Percentiles rank a stretch among this genome's conserved stretches.
Conservation (phyloP, 2,329 filamentous ascomycete species). For the Stagonosporopsis cucurbitacearum region DNA sequence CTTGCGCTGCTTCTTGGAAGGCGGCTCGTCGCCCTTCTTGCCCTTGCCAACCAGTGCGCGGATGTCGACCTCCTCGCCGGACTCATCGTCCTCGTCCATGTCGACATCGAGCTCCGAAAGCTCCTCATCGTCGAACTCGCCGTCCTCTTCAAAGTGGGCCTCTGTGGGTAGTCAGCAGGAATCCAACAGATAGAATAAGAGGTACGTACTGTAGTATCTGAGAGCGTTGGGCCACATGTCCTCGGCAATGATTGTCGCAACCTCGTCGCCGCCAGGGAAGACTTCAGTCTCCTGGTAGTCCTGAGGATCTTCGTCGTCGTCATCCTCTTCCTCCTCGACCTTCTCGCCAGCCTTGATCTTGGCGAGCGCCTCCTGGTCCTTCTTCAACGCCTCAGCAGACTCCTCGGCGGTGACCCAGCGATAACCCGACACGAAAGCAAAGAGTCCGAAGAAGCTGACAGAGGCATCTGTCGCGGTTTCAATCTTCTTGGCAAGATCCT, state of each 20-base stretch:
- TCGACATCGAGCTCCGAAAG: constrained; percentile 73
- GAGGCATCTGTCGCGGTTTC: constrained; percentile 67
- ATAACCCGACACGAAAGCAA: constrained; percentile 73
- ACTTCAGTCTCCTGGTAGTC: constrained; percentile 78
- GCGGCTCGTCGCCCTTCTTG: constrained; percentile 47
- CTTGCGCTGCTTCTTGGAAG: constrained; percentile 52
- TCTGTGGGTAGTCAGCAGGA: constrained; percentile 49
- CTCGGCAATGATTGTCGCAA: constrained; percentile 81
- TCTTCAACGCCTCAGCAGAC: constrained; percentile 66
- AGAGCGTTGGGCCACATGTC: constrained; percentile 89
- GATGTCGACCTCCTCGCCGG: constrained; percentile 64
- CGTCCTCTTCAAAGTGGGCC: constrained; percentile 62
- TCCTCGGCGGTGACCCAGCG: constrained; percentile 74
- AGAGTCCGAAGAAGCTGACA: constrained; percentile 87
- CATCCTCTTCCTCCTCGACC: constrained; percentile 48
- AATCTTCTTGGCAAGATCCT: constrained; percentile 61
- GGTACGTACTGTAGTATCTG: constrained; percentile 83
- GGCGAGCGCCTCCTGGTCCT: constrained; percentile 65
- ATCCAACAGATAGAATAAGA: not conserved
- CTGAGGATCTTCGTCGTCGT: constrained; percentile 67
- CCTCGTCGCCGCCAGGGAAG: constrained; percentile 84
- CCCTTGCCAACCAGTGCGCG: constrained; percentile 56
- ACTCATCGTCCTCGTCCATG: constrained; percentile 53
- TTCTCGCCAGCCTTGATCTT: constrained; percentile 50
- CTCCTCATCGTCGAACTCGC: constrained; percentile 70